phyloP scores from a whole-genome alignment of 495 filamentous ascomycete species.

The Penicillium samsonianum region DNA sequence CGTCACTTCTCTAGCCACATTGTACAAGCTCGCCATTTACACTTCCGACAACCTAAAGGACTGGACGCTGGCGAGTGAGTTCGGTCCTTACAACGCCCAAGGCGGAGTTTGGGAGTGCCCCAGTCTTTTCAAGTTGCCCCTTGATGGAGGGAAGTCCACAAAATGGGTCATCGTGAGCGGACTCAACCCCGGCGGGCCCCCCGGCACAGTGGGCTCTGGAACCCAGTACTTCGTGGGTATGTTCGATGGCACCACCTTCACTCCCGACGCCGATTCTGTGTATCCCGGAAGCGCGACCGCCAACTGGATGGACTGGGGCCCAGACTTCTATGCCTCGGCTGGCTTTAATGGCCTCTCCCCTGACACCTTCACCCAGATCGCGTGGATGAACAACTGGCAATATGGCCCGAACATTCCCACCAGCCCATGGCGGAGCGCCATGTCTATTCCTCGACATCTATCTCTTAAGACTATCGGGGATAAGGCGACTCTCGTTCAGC shows the following conservation, averaged over 20 bases:
- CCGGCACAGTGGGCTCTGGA: constrained; percentile 46
- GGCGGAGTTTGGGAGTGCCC: constrained; percentile 62
- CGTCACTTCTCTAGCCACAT: constrained; percentile 47
- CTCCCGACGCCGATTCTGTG: constrained; percentile 24
- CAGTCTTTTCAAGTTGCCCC: constrained; percentile 43
- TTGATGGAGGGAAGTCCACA: constrained; percentile 30
- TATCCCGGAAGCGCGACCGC: neutral
- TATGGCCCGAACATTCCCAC: constrained; percentile 40
- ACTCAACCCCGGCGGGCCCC: constrained; percentile 59
- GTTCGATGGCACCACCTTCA: constrained; percentile 40
- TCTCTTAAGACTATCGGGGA: constrained; percentile 27
- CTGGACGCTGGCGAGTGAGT: constrained; percentile 57
- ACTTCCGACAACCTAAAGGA: constrained; percentile 53
- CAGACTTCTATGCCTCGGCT: constrained; percentile 6
- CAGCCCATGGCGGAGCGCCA: constrained; percentile 53
- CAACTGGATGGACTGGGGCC: constrained; percentile 9
- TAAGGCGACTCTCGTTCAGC: constrained; percentile 23
- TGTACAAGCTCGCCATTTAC: constrained; percentile 55
- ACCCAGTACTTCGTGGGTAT: constrained; percentile 39
- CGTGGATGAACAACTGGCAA: constrained; percentile 65
- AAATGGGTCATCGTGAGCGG: constrained; percentile 53
- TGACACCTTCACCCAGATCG: constrained; percentile 45
- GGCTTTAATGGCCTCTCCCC: constrained; percentile 4
- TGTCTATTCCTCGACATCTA: constrained; percentile 50
- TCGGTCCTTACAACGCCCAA: constrained; percentile 50